phyloP scores from a whole-genome alignment of 2,329 filamentous ascomycete genomes.

The Capronia americana region DNA sequence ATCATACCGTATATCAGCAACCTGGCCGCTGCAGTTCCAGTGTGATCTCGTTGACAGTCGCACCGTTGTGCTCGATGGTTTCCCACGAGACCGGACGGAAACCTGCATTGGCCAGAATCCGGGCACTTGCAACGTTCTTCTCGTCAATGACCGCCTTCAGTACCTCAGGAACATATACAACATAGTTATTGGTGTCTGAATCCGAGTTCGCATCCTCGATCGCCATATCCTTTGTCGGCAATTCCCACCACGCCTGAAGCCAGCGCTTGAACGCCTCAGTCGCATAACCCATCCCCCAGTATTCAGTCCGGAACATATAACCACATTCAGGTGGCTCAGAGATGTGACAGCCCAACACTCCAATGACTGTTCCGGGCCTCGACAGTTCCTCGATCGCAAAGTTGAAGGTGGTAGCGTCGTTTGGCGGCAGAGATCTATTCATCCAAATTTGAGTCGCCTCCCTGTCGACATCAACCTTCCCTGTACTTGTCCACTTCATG shows the following conservation, averaged over 20 bases:
- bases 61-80: constrained; percentile 23
- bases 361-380: constrained; percentile 45
- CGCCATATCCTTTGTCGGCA: constrained; percentile 56
- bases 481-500: constrained; percentile 64
- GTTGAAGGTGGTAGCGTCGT: constrained; percentile 62
- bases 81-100: constrained; percentile 21
- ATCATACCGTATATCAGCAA: not conserved
- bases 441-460: constrained; percentile 54
- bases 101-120: constrained; percentile 30
- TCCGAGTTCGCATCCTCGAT: constrained; percentile 40
- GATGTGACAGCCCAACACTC: constrained; percentile 56
- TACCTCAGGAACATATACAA: constrained; percentile 16
- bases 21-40: constrained; percentile 19
- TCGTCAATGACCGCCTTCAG: constrained; percentile 25
- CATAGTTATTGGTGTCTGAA: not conserved
- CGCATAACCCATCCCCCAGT: constrained; percentile 64
- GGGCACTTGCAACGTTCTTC: constrained; percentile 28
- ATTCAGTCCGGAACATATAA: constrained; percentile 61
- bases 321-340: constrained; percentile 59
- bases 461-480: constrained; percentile 52
- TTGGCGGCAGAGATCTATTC: constrained; percentile 54
- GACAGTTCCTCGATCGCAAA: constrained; percentile 48
- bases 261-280: constrained; percentile 63
- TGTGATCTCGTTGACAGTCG: constrained; percentile 17
- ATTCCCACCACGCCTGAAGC: constrained; percentile 55